Evolutionary conservation across 1,284 basidiomycete species (phyloP).

Genomic region (Ustanciosporium gigantosporum): DNA sequence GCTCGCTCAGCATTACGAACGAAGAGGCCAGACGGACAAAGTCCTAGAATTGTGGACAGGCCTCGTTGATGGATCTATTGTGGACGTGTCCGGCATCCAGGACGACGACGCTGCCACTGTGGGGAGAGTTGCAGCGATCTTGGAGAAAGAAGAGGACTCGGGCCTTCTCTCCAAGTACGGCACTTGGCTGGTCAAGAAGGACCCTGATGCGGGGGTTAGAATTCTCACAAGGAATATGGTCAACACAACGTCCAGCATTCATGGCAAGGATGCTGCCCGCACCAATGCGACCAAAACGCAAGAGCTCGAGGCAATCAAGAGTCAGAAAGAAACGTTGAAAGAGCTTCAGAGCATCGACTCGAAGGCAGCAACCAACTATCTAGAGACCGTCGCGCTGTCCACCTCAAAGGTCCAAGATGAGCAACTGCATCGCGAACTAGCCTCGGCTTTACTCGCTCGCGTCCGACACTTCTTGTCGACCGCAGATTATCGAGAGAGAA

Average conservation of each 20-base stretch:
- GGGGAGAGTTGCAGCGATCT: conserved; percentile 17
- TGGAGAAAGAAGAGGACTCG: conserved; percentile 11
- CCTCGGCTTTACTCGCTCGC: conserved; percentile 9
- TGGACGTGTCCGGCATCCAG: conserved; percentile 5
- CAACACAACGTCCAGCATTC: too few species aligned
- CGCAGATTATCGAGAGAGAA: conserved; percentile 7
- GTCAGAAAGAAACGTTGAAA: conserved; percentile 27
- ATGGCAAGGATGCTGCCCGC: conserved; percentile 2
- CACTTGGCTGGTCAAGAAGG: conserved; percentile 46
- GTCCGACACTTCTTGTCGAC: conserved; percentile 7
- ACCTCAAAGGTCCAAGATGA: conserved; percentile 30
- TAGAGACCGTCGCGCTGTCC: conserved; percentile 50
- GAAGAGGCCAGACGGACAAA: conserved; percentile 7
- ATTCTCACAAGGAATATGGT: conserved; percentile 30
- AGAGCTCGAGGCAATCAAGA: conserved; percentile 21
- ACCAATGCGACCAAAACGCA: conserved; percentile 12
- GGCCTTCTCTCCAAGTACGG: conserved; percentile 30
- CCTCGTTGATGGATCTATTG: conserved; percentile 37
- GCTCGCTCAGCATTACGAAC: conserved; percentile 25
- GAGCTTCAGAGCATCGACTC: conserved; percentile 36
- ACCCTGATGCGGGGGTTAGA: conserved; percentile 38
- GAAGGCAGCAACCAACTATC: conserved; percentile 41
- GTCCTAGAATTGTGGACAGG: conserved; percentile 31
- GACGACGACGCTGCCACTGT: background rate
- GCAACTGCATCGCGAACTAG: conserved; percentile 40